Evolutionary conservation across 768 basidiomycete genomes (phyloP), one percentile per base, ranked within the genome.

Genomic region (Auriscalpium microsporum): DNA sequence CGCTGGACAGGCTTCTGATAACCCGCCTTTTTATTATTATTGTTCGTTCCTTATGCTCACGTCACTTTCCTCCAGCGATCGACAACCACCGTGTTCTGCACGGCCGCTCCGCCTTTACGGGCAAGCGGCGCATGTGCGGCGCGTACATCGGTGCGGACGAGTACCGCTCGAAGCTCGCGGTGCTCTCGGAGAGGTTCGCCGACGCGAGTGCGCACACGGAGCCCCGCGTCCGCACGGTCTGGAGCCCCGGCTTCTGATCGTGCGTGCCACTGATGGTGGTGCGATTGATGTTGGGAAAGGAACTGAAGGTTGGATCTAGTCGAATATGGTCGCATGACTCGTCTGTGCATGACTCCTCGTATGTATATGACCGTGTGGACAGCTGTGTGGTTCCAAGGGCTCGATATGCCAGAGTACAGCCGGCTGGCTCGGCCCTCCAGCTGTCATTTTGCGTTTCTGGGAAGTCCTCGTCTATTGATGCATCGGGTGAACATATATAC

Each of bases 71-170:
- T 28, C 28, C 7, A 91, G 91, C 93, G 19, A 76, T 95, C 50
- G 87, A 98, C 69, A 97, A 98, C 66, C 88, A 95, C 69, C 82
- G 95, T 19, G 90, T 97, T 11, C 74, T 98, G 49, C 95, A 97
- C 62, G 95, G 95, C 11, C 84, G 95, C n/a, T 91, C 93, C 0
- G 80, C 84, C 1, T 98, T 96, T 66, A 78, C 81, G 11, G 95
- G 95, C 10, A 81, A 82, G 68, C 81, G 95, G 3, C 80, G 90
- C 1, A 91, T 99, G 83, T 97, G 95, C 64, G 95, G 95, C 2
- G 96, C 95, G 0, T 99, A 99, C 67, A 80, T 97, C 55, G 90
- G 90, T 0, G 74, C 80, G 11, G 95, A 99, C 67, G 96, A 99
- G 66, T 97, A 86, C 67, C 77, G 78, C 40, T 94, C 92, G 0